Evolutionary conservation across 2,329 filamentous ascomycete genomes (phyloP).

Genomic region (Calonectria pteridis): DNA sequence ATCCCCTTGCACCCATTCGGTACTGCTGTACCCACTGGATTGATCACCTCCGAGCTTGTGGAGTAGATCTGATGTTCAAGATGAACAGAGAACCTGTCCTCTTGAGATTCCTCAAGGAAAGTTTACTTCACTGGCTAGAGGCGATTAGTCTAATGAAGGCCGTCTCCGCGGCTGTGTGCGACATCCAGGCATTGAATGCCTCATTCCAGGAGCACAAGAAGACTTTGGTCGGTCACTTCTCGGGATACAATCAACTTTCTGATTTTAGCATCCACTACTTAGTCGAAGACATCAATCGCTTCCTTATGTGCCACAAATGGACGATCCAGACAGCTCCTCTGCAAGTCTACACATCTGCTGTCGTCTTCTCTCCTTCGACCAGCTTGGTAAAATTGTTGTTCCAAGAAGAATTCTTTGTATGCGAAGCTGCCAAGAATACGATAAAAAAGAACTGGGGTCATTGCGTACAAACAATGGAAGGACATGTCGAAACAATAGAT

Average conservation of each 20-base stretch:
- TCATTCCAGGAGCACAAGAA: not conserved
- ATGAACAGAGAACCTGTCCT: not conserved
- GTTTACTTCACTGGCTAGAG: not conserved
- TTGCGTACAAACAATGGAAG: not conserved
- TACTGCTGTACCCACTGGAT: conserved; percentile 42
- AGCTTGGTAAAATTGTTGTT: conserved; percentile 4
- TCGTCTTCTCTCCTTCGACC: conserved; percentile 14
- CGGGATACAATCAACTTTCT: not conserved
- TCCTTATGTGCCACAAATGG: not conserved
- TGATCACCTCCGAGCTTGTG: conserved; percentile 25
- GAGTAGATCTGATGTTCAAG: not conserved
- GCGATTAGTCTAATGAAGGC: not conserved
- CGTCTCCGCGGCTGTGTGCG: not conserved
- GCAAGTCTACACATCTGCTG: conserved; percentile 22
- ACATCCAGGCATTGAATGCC: not conserved
- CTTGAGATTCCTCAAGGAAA: not conserved
- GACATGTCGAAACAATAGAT: not conserved
- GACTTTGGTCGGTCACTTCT: not conserved
- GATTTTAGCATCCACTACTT: not conserved
- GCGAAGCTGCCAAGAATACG: not conserved
- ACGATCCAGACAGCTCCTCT: not conserved
- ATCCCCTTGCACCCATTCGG: conserved; percentile 24
- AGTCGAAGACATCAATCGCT: not conserved
- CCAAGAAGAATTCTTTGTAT: not conserved
- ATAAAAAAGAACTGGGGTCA: not conserved